Evolutionary conservation across 345 rosid genomes (phyloP).

Genomic region (Anacardium occidentale): DNA sequence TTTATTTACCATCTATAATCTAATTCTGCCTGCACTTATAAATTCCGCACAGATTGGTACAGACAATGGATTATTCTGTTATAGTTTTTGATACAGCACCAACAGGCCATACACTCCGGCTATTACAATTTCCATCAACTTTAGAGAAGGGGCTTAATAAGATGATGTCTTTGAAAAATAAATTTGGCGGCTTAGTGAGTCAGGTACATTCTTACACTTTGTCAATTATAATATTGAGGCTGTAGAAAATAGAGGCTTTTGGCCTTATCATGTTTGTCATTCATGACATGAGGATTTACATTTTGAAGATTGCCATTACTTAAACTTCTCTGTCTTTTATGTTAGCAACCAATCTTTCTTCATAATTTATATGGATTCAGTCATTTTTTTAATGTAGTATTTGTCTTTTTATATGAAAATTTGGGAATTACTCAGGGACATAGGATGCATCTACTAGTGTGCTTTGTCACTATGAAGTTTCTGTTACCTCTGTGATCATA

Average conservation of each 20-base stretch:
- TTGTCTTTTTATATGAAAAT: neutral
- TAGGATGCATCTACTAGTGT: neutral
- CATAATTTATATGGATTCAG: neutral
- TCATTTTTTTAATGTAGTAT: neutral
- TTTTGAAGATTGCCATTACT: too few species aligned
- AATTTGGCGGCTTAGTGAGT: slow-evolving; percentile 85
- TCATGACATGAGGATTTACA: neutral
- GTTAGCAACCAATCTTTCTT: neutral
- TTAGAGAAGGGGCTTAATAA: slow-evolving; percentile 92
- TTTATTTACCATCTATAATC: slow-evolving; percentile 1
- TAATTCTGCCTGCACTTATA: slow-evolving; percentile 5
- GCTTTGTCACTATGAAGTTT: neutral
- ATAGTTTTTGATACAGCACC: slow-evolving; percentile 99
- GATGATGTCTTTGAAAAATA: slow-evolving; percentile 83
- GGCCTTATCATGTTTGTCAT: neutral
- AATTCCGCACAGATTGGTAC: slow-evolving; percentile 66
- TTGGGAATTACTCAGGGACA: neutral
- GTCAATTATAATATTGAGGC: neutral
- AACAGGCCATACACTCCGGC: slow-evolving; percentile 95
- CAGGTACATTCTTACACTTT: slow-evolving; percentile 55
- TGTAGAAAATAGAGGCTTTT: neutral
- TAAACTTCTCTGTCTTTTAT: neutral
- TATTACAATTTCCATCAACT: slow-evolving; percentile 91
- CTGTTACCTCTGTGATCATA: neutral
- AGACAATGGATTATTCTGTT: slow-evolving; percentile 95